These are phyloP conservation scores for Talaromyces rugulosus DNA, from an alignment of 2,329 filamentous ascomycete species.

Conservation along the genomic window DNA sequence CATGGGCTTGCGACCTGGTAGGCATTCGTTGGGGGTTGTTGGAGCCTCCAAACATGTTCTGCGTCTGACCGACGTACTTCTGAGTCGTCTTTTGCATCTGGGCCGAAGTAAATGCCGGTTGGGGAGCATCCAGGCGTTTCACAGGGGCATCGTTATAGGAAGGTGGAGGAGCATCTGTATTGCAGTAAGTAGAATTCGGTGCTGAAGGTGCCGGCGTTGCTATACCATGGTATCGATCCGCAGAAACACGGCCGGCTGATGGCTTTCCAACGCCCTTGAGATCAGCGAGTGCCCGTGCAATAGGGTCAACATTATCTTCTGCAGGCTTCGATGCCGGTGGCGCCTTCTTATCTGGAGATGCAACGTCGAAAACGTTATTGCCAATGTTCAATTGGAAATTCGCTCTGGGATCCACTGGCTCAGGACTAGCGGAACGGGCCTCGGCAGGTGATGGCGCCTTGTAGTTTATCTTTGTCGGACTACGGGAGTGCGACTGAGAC, in stretches of 20 bases:
- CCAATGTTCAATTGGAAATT: constrained; percentile 92
- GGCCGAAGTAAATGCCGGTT: constrained; percentile 85
- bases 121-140: constrained; percentile 78
- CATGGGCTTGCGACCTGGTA: constrained; percentile 52
- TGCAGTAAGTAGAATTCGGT: constrained; percentile 32
- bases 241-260: constrained; percentile 78
- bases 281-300: constrained; percentile 87
- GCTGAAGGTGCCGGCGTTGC: constrained; percentile 66
- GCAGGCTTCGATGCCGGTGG: constrained; percentile 35
- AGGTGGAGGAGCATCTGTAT: constrained; percentile 66
- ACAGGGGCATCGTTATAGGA: constrained; percentile 73
- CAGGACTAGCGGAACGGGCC: constrained; percentile 59
- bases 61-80: constrained; percentile 77
- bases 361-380: constrained; percentile 92
- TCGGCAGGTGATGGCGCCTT: constrained; percentile 21
- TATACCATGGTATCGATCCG: constrained; percentile 92
- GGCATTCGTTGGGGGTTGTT: constrained; percentile 51
- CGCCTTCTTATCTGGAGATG: constrained; percentile 60
- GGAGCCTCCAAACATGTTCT: constrained; percentile 63
- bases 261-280: constrained; percentile 84
- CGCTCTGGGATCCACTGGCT: constrained; percentile 85
- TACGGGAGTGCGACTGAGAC: constrained; percentile 38
- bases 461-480: constrained; percentile 46
- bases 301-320: constrained; percentile 72
- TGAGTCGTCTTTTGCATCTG: constrained; percentile 95